phyloP scores from a whole-genome alignment of 805 yeast genomes.

The Myxozyma neglecta region DNA sequence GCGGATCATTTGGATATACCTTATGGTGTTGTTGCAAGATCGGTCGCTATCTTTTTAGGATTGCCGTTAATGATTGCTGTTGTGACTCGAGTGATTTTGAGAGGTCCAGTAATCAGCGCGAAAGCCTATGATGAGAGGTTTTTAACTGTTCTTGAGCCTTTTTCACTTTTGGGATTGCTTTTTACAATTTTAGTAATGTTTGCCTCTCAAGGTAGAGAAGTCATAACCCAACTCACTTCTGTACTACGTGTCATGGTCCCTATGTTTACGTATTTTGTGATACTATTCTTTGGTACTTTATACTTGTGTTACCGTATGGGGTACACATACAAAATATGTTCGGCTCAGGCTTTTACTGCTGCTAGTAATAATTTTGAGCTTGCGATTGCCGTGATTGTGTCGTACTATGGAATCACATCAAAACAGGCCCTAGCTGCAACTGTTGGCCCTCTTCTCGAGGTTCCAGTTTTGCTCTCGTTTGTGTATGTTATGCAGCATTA shows the following conservation, averaged over 20 bases:
- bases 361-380: slow-evolving; percentile 60
- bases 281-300: slow-evolving; percentile 50
- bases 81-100: slow-evolving; percentile 45
- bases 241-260: slow-evolving; percentile 56
- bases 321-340: slow-evolving; percentile 43
- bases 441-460: slow-evolving; percentile 60
- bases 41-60: slow-evolving; percentile 56
- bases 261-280: slow-evolving; percentile 48
- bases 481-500: slow-evolving; percentile 32
- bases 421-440: slow-evolving; percentile 59
- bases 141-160: slow-evolving; percentile 49
- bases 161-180: slow-evolving; percentile 53
- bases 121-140: slow-evolving; percentile 42
- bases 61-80: slow-evolving; percentile 53
- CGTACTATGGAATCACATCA: slow-evolving; percentile 54
- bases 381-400: slow-evolving; percentile 54
- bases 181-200: slow-evolving; percentile 54
- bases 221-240: slow-evolving; percentile 50
- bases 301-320: slow-evolving; percentile 38
- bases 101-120: slow-evolving; percentile 31
- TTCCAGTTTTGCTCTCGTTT: slow-evolving; percentile 48
- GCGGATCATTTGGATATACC: slow-evolving; percentile 32
- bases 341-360: slow-evolving; percentile 58
- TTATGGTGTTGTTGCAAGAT: slow-evolving; percentile 48
- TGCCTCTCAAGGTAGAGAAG: slow-evolving; percentile 51